Base-by-base conservation (phyloP, 2,329 filamentous ascomycete species). In the Diaporthe aspalathi region DNA sequence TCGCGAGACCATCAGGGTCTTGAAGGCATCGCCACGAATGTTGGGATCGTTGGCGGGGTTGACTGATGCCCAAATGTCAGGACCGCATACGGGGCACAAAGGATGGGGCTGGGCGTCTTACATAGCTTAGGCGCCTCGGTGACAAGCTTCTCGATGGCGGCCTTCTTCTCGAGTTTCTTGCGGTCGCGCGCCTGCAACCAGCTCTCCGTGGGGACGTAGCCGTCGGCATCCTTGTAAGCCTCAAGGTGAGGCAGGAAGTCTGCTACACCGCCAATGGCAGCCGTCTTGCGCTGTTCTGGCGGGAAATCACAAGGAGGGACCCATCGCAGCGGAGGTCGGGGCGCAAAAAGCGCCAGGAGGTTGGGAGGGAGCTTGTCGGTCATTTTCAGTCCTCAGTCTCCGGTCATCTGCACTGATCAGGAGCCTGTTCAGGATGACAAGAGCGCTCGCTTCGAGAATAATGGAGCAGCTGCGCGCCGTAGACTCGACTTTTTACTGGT, bases 291-390 rank as follows among this genome's bases (percentile, higher is more conserved):
- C 75, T 95, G 89, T 82, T 96, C 94, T 14, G 95, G 92, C 73
- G 95, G 90, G 80, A 93, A 87, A 83, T 98, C 95, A 76, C 88
- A 87, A 8, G 94, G 93, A 73, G 93, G 92, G 73, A 97, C 90
- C 88, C 94, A 98, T 82, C 94, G 93, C 80, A 98, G 85, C 72
- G 95, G 93, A 77, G 96, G 96, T 72, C 96, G 93, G 80, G 96
- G 94, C 83, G 95, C 93, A 85, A 99, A 99, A 76, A 98, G 93
- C 83, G 93, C 93, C 77, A 98, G 88, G 72, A 98, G 89, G 80
- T 97, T 95, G 70, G 93, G 94, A 71, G 96, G 95, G 24, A 99
- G 92, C 84, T 97, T 96, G 87, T 98, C 95, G 65, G 96, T 98
- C 96, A 98, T 99, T 74, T 77, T 62, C 45, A 69, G 69, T 43